A percentile compares a stretch with the other conserved stretches of the same genome.
Evolutionary conservation across 176 grass and related monocot species (phyloP).

Genomic region (Cenchrus fungigraminus): DNA sequence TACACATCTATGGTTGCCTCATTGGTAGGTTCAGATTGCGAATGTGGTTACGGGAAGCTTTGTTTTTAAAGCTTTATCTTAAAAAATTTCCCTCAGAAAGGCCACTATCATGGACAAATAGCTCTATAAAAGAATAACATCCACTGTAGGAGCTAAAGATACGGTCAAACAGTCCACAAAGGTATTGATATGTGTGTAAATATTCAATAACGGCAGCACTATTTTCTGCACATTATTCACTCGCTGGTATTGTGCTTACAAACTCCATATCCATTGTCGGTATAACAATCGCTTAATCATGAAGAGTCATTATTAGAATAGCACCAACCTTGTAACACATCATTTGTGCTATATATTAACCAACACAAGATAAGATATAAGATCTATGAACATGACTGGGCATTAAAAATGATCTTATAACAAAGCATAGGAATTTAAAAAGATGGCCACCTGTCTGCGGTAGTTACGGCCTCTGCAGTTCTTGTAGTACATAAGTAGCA

Average conservation of each 20-base stretch:
- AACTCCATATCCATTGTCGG: neutral
- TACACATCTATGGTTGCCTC: neutral
- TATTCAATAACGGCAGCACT: neutral
- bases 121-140: slow-evolving; percentile 13
- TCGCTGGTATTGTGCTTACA: neutral
- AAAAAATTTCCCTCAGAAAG: neutral
- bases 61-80: neutral
- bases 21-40: neutral
- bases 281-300: slow-evolving; percentile 13
- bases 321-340: neutral
- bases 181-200: neutral
- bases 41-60: neutral
- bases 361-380: neutral
- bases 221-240: slow-evolving; percentile 1
- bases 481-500: slow-evolving; percentile 89
- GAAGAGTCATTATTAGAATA: neutral
- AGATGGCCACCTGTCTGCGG: slow-evolving; percentile 70
- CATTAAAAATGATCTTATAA: slow-evolving; percentile 17
- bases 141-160: slow-evolving; percentile 2
- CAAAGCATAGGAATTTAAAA: slow-evolving; percentile 26
- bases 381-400: slow-evolving; percentile 12
- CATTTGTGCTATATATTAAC: neutral
- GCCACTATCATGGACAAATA: neutral
- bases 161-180: neutral
- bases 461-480: slow-evolving; percentile 87